Evolutionary conservation across 257 asterid species (phyloP), one percentile per base, ranked within the genome.

Genomic region (Marsdenia floribunda): DNA sequence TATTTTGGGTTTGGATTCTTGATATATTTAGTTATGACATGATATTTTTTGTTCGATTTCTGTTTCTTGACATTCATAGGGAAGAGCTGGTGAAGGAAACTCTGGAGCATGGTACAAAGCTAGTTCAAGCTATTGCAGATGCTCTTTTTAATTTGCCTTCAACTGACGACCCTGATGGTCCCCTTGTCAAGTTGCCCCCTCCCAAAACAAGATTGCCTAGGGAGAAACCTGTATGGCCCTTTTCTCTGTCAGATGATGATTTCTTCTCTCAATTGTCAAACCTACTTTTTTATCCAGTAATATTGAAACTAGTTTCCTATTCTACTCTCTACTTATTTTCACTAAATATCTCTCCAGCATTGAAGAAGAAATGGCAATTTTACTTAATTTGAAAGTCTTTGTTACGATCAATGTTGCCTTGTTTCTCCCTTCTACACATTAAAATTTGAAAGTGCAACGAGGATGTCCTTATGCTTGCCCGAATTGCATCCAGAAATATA

Each of bases 41-140:
- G 9, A 50, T 4, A 22, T 13, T 69, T 26, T 35, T 65, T 29
- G 29, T 12, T 40, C 67, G 2, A 8, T 42, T 73, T 7, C 4
- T 37, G 15, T 35, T 59, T 77, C 47, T 29, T 49, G 68, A 19
- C 14, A 76, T 71, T 35, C 33, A 60, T 24, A 95, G 99, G 89
- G 98, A 93, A 87, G 96, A 88, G 78, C 33, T 89, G 16, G 87
- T 76, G 37, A 85, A 86, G 81, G 89, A 78, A 84, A 78, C 85
- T 64, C 68, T 91, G 57, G 93, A 91, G 75, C 88, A 87, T 65
- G 96, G 92, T 13, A 89, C 93, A 53, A 88, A 86, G 74, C 83
- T 93, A 82, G 94, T 89, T 68, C 99, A 95, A 87, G 93, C 91
- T 37, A 75, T 95, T 64, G 95, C 92, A 6, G 93, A 90, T 83